Conservation (phyloP, 441 rosid genomes). For the Manihot esculenta region DNA sequence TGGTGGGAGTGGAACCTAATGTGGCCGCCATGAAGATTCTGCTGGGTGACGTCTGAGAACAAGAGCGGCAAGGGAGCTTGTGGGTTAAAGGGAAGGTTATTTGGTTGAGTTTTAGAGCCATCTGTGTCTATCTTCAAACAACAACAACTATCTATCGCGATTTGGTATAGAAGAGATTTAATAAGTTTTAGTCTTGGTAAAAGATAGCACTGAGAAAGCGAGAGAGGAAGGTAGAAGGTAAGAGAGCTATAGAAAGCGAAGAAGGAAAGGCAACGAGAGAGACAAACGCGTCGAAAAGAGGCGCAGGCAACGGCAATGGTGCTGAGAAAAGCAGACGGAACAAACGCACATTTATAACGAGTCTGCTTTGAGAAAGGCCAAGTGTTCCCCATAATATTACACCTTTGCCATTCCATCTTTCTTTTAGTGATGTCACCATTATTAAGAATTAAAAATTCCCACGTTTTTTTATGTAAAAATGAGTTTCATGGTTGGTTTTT, state of each 20-base stretch:
- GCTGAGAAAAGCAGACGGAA: background rate
- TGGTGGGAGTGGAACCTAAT: background rate
- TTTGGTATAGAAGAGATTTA: background rate
- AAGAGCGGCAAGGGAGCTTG: background rate
- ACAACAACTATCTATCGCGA: background rate
- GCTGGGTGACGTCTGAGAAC: background rate
- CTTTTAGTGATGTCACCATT: too few species aligned
- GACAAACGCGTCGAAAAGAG: too few species aligned
- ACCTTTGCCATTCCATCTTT: background rate
- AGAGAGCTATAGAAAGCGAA: background rate
- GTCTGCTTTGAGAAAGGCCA: background rate
- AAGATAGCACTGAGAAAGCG: background rate
- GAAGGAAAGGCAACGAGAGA: too few species aligned
- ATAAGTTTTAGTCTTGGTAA: background rate
- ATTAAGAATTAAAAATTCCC: too few species aligned
- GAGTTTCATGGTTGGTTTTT: too few species aligned
- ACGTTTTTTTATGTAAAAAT: too few species aligned
- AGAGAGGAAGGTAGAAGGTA: background rate
- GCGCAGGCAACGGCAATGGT: background rate
- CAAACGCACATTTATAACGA: background rate
- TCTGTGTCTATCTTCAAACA: background rate
- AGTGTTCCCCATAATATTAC: background rate
- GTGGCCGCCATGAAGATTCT: slow-evolving; percentile 4
- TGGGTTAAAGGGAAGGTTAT: slow-evolving; percentile 1
- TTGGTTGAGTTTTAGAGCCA: slow-evolving; percentile 11